phyloP scores from a whole-genome alignment of 331 rosid genomes.

The Quercus tomentella region DNA sequence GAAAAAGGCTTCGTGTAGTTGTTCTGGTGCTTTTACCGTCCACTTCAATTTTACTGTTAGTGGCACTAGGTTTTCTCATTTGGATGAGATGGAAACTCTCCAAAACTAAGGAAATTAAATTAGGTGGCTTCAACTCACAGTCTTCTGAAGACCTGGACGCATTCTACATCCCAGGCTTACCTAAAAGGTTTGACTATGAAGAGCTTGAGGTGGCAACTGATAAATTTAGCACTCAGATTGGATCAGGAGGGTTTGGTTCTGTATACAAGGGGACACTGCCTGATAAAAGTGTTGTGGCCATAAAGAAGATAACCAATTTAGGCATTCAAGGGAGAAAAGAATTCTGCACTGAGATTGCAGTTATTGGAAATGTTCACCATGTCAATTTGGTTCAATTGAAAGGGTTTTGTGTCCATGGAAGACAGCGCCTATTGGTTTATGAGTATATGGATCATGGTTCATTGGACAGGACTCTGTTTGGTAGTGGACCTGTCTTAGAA shows the following conservation, averaged over 20 bases:
- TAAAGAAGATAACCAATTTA: constrained; percentile 70
- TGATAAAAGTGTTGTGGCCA: constrained; percentile 77
- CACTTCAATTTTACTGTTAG: constrained; percentile 42
- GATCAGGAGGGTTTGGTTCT: constrained; percentile 81
- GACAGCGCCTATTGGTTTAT: constrained; percentile 70
- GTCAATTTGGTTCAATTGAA: constrained; percentile 70
- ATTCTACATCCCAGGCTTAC: constrained; percentile 82
- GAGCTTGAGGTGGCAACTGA: constrained; percentile 76
- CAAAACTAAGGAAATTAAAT: constrained; percentile 27
- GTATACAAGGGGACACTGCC: constrained; percentile 72
- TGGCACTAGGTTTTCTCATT: constrained; percentile 39
- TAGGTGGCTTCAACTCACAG: constrained; percentile 41
- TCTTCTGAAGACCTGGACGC: constrained; percentile 64
- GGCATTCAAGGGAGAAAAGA: constrained; percentile 86
- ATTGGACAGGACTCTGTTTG: constrained; percentile 70
- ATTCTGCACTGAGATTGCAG: constrained; percentile 85
- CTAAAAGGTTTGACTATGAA: constrained; percentile 63
- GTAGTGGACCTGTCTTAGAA: constrained; percentile 66
- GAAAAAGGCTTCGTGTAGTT: constrained; percentile 40
- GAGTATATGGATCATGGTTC: constrained; percentile 94
- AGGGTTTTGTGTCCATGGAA: constrained; percentile 80
- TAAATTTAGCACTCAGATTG: constrained; percentile 61
- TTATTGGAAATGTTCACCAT: constrained; percentile 82
- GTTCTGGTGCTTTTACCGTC: constrained; percentile 63
- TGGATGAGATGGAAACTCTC: constrained; percentile 44